A percentile compares a stretch with the other conserved stretches of the same genome.
phyloP scores from a whole-genome alignment of 2,329 filamentous ascomycete species.

The Hypoxylon rubiginosum region DNA sequence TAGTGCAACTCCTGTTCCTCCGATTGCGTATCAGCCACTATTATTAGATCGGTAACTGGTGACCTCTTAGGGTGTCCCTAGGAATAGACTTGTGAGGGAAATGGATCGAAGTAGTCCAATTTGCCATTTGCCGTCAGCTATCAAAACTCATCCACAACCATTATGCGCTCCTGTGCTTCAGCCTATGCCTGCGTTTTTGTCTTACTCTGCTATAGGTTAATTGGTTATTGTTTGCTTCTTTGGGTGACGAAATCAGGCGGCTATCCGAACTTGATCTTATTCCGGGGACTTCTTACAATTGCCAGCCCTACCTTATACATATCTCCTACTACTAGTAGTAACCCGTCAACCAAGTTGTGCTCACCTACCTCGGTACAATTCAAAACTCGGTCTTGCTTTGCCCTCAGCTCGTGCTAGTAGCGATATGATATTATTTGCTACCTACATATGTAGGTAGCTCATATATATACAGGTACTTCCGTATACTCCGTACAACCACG shows the following conservation, averaged over 20 bases:
- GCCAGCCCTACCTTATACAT: neutral
- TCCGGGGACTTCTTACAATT: conserved; percentile 21
- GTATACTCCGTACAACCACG: conserved; percentile 12
- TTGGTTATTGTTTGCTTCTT: neutral
- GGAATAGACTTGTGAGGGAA: conserved; percentile 3
- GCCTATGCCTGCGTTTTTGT: conserved; percentile 3
- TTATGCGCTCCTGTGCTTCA: neutral
- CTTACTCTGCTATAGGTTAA: neutral
- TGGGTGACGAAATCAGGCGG: conserved; percentile 29
- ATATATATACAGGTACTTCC: neutral
- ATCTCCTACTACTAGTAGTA: neutral
- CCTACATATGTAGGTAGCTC: too few species aligned
- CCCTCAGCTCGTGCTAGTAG: conserved; percentile 34
- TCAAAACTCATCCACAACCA: neutral
- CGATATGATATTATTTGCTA: conserved; percentile 31
- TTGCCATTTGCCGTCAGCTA: neutral
- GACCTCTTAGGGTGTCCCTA: conserved; percentile 13
- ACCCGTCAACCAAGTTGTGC: neutral
- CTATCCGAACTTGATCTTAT: conserved; percentile 24
- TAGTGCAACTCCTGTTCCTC: conserved; percentile 22
- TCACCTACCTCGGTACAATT: neutral
- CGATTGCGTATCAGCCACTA: conserved; percentile 35
- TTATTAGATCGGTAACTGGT: conserved; percentile 32
- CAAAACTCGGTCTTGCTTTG: conserved; percentile 34
- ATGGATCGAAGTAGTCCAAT: conserved; percentile 17